phyloP scores from a whole-genome alignment of 139 green algal species.

The Chlorella sp. region DNA sequence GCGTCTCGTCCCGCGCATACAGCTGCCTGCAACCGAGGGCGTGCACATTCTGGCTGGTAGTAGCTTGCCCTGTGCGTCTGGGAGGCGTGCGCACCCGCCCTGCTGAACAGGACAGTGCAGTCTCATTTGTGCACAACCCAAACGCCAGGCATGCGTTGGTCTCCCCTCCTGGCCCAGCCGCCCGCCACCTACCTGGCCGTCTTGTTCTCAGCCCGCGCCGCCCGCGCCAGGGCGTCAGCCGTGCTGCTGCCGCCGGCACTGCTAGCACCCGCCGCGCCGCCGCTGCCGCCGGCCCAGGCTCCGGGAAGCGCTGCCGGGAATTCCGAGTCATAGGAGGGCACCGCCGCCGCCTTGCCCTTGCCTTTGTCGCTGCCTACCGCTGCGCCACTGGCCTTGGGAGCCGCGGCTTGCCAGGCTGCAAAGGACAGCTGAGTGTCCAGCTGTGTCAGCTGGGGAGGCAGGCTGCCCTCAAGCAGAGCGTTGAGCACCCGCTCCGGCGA shows the following conservation, averaged over 20 bases:
- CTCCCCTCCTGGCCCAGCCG: no score
- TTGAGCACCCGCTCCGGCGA: slow-evolving; percentile 72
- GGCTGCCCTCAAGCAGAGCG: slow-evolving; percentile 70
- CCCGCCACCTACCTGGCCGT: slow-evolving; percentile 14
- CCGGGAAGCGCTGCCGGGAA: slow-evolving; percentile 1
- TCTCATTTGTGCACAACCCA: no score
- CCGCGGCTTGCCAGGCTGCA: slow-evolving; percentile 6
- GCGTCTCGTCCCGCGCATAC: no score
- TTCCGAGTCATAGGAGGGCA: not conserved
- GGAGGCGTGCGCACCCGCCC: no score
- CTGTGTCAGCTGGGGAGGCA: slow-evolving; percentile 47
- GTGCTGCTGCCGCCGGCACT: slow-evolving; percentile 6
- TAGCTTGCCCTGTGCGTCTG: no score
- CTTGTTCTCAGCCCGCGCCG: slow-evolving; percentile 9
- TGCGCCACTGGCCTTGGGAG: not conserved
- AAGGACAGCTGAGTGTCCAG: slow-evolving; percentile 59
- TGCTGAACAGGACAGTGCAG: no score
- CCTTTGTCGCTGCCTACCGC: not conserved
- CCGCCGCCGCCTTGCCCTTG: not conserved
- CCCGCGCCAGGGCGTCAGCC: not conserved
- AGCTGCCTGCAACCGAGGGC: no score
- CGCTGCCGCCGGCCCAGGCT: no score
- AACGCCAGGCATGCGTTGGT: no score
- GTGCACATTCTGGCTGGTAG: no score
- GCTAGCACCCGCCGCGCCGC: not conserved